Evolutionary conservation across 2,329 filamentous ascomycete species (phyloP), one percentile per base, ranked within the genome.

Genomic region (Stachybotrys chlorohalonatus): DNA sequence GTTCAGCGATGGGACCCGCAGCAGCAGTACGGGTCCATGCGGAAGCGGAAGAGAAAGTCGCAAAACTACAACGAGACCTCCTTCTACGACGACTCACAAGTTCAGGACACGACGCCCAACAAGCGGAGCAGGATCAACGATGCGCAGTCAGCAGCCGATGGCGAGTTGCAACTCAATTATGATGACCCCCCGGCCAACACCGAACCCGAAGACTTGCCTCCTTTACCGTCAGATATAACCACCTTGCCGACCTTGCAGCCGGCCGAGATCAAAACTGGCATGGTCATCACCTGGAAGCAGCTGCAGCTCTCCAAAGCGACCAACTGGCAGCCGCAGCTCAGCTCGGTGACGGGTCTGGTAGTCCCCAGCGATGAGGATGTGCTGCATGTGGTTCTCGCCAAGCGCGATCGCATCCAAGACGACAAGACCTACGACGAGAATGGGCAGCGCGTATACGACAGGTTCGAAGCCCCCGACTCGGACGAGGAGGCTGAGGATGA

Each of bases 1-100:
- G 77, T 88, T 15, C 91, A 96, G 68, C 82, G 89, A 50, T 96
- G 92, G 93, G 90, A 95, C 68, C 80, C 82, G 4, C 86, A 90
- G 57, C 88, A 92, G 63, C 72, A 73, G 59, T 70, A 63, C 52
- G 66, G 67, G 2, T 64, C 62, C 5, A 74, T 74, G 60, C 71
- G 69, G 7, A 82, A 76, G 58, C 71, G 74, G 53, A 85, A 85
- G 65, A 73, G 76, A 36, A 57, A 63, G 71, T 60, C 74, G 63
- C 60, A 72, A 69, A 55, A 59, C 17, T 47, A 16, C 17, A 7
- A 47, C 15, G 46, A 47, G 7, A n/a, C 9, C 16, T 47, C 46
- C 46, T 62, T 63, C 6, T 59, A 67, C 42, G 66, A 64, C 11
- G 66, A 68, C 1, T 59, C 53, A 16, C 75, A 76, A 47, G 68